Conservation (phyloP, 768 basidiomycete genomes). For the Kwoniella dendrophila region DNA sequence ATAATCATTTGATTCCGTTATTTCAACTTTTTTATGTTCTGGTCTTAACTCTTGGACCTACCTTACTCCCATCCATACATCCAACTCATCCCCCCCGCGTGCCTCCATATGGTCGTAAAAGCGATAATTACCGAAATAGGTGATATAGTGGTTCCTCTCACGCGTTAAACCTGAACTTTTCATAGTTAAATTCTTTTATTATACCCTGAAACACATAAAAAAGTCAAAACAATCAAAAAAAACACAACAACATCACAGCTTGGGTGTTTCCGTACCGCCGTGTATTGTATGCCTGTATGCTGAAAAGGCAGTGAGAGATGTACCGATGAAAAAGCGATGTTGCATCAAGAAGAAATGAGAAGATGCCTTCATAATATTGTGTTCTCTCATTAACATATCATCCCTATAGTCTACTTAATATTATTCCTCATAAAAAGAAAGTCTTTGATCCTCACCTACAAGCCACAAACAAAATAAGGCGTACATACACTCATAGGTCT, state of each 20-base stretch:
- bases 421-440: no score
- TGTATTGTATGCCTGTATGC: no score
- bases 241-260: no score
- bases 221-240: not conserved
- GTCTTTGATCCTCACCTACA: no score
- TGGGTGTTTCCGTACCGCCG: no score
- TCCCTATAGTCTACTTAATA: no score
- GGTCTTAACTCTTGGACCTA: not conserved
- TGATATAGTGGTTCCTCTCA: not conserved
- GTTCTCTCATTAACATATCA: no score
- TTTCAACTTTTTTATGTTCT: not conserved
- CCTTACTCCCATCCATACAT: not conserved
- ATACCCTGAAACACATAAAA: slow-evolving; percentile 6
- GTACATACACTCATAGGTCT: not conserved
- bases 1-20: not conserved
- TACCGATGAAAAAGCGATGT: no score
- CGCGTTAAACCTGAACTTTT: slow-evolving; percentile 2
- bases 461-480: not conserved
- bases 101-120: not conserved
- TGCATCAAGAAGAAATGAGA: no score
- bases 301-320: no score
- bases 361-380: no score
- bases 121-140: not conserved
- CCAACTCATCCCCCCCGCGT: slow-evolving; percentile 4
- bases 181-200: not conserved